A percentile compares a stretch with the other conserved stretches of the same genome.
These are phyloP conservation scores for Ascochyta pisi DNA, from an alignment of 2,329 filamentous ascomycete genomes.

Conservation along the genomic window DNA sequence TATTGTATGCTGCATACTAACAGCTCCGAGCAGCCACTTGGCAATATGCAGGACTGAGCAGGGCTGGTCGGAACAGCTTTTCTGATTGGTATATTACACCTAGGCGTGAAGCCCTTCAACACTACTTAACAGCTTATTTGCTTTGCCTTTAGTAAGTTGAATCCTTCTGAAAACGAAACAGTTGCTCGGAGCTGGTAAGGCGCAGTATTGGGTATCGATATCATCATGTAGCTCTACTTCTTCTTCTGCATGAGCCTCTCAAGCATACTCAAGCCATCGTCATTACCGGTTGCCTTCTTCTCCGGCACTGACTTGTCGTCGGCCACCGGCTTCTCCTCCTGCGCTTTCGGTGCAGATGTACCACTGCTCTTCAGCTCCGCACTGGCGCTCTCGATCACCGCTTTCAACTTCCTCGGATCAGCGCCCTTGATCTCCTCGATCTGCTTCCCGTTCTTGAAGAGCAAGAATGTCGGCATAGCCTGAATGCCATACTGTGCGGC, in stretches of 20 bases:
- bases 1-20: not conserved
- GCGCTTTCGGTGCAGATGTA: constrained; percentile 12
- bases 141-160: no score
- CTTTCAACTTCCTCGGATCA: constrained; percentile 36
- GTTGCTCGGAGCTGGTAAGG: no score
- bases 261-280: constrained; percentile 32
- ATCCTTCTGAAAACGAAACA: no score
- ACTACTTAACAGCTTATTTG: no score
- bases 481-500: constrained; percentile 57
- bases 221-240: not conserved
- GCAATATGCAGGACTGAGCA: no score
- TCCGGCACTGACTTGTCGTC: constrained; percentile 16
- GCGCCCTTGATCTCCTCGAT: constrained; percentile 41
- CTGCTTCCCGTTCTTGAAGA: constrained; percentile 44
- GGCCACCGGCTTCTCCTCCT: constrained; percentile 13
- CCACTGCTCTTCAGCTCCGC: constrained; percentile 9
- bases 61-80: no score
- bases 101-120: no score
- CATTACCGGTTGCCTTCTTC: constrained; percentile 43
- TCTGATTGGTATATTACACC: no score
- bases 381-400: constrained; percentile 30
- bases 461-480: constrained; percentile 50
- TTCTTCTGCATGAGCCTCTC: constrained; percentile 20
- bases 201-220: constrained; percentile 9
- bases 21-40: no score